Percentiles rank a stretch among this genome's conserved stretches.
Conservation (phyloP, 2,329 filamentous ascomycete genomes). For the Aureobasidium sp. region DNA sequence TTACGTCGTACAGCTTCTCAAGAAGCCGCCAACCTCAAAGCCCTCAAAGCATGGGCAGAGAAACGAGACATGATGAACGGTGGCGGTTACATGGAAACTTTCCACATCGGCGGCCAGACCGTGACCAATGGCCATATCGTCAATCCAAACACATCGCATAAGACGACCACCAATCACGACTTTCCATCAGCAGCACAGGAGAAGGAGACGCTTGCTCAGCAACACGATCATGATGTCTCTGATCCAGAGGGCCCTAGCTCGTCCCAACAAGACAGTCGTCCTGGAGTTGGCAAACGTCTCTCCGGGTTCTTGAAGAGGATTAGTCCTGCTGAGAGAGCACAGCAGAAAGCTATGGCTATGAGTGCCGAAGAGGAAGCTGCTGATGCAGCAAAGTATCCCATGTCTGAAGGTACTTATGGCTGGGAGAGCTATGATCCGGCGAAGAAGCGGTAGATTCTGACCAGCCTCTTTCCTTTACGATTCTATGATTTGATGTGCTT, state of each 20-base stretch:
- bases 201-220: background rate
- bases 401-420: background rate
- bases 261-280: background rate
- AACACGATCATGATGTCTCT: background rate
- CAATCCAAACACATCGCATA: background rate
- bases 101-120: background rate
- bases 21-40: background rate
- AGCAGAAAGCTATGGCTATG: background rate
- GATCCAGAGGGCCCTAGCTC: background rate
- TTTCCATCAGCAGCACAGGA: background rate
- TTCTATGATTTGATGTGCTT: no score
- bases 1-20: background rate
- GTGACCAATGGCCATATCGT: background rate
- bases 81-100: constrained; percentile 1
- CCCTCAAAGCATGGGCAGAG: background rate
- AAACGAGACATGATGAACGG: background rate
- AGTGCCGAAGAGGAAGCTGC: background rate
- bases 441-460: background rate
- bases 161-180: background rate
- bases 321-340: background rate
- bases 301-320: constrained; percentile 1
- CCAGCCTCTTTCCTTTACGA: no score
- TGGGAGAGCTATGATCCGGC: background rate
- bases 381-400: background rate
- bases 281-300: background rate